Conservation (phyloP, 805 yeast genomes). For the Scheffersomyces stipitis region DNA sequence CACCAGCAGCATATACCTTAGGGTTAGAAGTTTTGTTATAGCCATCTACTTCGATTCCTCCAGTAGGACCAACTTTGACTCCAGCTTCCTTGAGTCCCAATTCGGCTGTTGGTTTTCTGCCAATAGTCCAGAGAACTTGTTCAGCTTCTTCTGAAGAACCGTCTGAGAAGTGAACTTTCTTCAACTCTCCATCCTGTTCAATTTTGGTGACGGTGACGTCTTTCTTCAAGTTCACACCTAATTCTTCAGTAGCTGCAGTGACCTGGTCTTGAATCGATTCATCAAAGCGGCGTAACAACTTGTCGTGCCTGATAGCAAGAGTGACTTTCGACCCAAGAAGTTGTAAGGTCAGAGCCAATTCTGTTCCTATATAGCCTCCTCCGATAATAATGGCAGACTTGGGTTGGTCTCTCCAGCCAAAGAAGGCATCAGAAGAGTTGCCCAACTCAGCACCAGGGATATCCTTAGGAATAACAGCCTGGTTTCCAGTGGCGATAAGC, state of each 20-base stretch:
- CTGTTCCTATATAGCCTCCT: neutral
- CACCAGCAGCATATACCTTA: neutral
- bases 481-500: neutral
- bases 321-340: neutral
- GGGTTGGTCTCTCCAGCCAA: neutral
- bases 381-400: neutral
- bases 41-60: neutral
- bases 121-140: neutral
- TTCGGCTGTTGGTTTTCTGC: neutral
- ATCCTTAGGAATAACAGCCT: neutral
- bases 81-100: neutral
- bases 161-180: neutral
- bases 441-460: neutral
- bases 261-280: neutral
- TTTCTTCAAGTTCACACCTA: neutral
- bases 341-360: neutral
- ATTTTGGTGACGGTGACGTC: neutral
- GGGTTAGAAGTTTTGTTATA: neutral
- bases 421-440: neutral
- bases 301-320: neutral
- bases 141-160: neutral
- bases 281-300: neutral
- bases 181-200: neutral
- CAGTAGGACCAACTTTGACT: neutral
- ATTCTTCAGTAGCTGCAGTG: neutral